Evolutionary conservation across 768 basidiomycete genomes (phyloP).

Genomic region (Gelatoporia subvermispora): DNA sequence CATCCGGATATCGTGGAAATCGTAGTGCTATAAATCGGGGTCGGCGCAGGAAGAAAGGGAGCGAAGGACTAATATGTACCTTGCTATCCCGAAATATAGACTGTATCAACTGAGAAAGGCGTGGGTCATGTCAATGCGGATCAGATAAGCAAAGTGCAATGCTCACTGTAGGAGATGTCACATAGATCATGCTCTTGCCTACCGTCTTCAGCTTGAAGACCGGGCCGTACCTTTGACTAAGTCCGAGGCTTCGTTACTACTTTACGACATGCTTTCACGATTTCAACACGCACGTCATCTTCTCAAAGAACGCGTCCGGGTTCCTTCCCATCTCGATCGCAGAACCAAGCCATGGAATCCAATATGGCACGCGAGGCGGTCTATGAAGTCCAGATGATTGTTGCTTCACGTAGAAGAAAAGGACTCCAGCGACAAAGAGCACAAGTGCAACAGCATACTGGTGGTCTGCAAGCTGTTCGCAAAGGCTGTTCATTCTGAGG

Average conservation of each 20-base stretch:
- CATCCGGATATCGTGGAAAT: slow-evolving; percentile 8
- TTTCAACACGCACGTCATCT: slow-evolving; percentile 8
- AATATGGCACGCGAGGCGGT: slow-evolving; percentile 13
- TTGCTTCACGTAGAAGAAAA: no score
- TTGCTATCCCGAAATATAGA: slow-evolving; percentile 14
- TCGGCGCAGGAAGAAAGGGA: not conserved
- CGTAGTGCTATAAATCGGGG: slow-evolving; percentile 13
- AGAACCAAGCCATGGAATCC: slow-evolving; percentile 19
- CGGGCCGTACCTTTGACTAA: slow-evolving; percentile 14
- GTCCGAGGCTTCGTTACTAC: not conserved
- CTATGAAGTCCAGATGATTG: not conserved
- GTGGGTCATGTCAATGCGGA: no score
- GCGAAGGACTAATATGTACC: not conserved
- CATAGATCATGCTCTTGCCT: slow-evolving; percentile 16
- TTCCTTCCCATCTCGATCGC: slow-evolving; percentile 14
- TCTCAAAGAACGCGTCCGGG: slow-evolving; percentile 17
- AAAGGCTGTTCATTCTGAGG: no score
- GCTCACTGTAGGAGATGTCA: slow-evolving; percentile 17
- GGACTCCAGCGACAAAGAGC: no score
- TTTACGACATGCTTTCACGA: not conserved
- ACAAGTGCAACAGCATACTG: no score
- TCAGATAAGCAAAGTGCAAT: no score
- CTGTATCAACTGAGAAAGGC: slow-evolving; percentile 8
- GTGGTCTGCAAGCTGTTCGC: no score
- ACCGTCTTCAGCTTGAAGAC: slow-evolving; percentile 14